Percentiles rank a stretch among this genome's conserved stretches.
These are phyloP conservation scores for Cardamine occulta DNA, from an alignment of 345 rosid species.

Conservation along the genomic window DNA sequence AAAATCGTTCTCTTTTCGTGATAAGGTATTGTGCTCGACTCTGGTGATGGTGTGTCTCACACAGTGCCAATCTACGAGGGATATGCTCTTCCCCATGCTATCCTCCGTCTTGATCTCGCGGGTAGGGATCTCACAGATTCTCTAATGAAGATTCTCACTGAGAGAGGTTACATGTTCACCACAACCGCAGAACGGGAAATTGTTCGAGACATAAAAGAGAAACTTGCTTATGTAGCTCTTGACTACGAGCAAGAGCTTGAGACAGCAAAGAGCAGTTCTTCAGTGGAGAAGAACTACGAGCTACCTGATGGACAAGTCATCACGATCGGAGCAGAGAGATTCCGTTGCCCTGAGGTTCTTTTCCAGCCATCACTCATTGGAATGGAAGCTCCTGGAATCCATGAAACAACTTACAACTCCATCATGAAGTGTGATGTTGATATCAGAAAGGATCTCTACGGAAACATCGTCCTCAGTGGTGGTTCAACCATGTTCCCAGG, in stretches of 20 bases:
- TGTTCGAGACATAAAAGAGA: constrained; percentile 58
- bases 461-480: constrained; percentile 59
- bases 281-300: constrained; percentile 53
- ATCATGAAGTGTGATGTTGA: constrained; percentile 52
- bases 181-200: constrained; percentile 56
- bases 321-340: constrained; percentile 53
- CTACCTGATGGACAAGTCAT: constrained; percentile 62
- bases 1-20: not conserved
- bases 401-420: constrained; percentile 51
- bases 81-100: constrained; percentile 70
- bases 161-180: constrained; percentile 54
- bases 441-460: constrained; percentile 54
- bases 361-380: constrained; percentile 54
- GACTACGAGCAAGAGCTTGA: constrained; percentile 53
- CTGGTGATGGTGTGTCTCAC: constrained; percentile 68
- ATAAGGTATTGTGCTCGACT: constrained; percentile 67
- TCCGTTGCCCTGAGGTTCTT: constrained; percentile 55
- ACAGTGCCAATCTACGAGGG: constrained; percentile 72
- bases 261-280: constrained; percentile 48
- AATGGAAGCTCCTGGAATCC: constrained; percentile 57
- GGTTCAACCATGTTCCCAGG: constrained; percentile 59
- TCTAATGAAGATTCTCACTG: constrained; percentile 64
- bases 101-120: constrained; percentile 68
- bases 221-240: constrained; percentile 51
- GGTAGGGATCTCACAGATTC: constrained; percentile 67